A percentile compares a stretch with the other conserved stretches of the same genome.
These are phyloP conservation scores for Diaporthe australafricana DNA, from an alignment of 2,329 filamentous ascomycete genomes.

Conservation along the genomic window DNA sequence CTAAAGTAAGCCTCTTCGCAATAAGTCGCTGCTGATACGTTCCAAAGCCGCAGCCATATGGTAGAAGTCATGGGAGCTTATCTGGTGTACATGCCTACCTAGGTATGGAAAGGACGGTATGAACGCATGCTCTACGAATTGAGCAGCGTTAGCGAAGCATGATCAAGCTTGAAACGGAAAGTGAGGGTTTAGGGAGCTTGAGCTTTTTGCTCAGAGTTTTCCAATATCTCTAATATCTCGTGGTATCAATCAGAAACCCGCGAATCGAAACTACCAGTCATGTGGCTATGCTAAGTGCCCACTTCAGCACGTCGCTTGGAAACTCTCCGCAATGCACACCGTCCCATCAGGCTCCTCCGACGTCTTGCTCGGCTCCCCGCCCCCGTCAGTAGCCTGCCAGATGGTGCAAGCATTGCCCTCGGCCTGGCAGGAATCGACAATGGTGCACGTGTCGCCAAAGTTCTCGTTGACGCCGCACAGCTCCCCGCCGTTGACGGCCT, in stretches of 20 bases:
- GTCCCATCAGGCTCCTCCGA: slow-evolving; percentile 5
- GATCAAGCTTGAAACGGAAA: not conserved
- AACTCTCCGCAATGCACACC: not conserved
- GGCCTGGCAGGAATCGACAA: slow-evolving; percentile 40
- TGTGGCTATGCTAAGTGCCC: not conserved
- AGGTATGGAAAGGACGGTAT: too few relatives aligned
- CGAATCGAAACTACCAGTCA: not conserved
- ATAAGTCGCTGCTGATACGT: not conserved
- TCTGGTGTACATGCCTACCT: not conserved
- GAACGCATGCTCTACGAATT: too few relatives aligned
- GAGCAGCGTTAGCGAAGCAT: not conserved
- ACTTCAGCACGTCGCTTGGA: not conserved
- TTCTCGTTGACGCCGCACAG: slow-evolving; percentile 62
- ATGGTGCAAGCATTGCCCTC: slow-evolving; percentile 7
- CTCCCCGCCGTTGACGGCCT: slow-evolving; percentile 52
- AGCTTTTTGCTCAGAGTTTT: not conserved
- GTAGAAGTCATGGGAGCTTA: too few relatives aligned
- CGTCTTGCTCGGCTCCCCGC: slow-evolving; percentile 5
- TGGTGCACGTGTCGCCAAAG: slow-evolving; percentile 52
- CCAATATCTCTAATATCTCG: not conserved
- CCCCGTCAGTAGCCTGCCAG: slow-evolving; percentile 1
- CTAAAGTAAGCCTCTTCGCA: not conserved
- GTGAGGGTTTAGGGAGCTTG: not conserved
- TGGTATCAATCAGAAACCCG: not conserved
- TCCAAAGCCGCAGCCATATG: not conserved